Evolutionary conservation across 306 rosid genomes (phyloP).

Genomic region (Lathyrus oleraceus): DNA sequence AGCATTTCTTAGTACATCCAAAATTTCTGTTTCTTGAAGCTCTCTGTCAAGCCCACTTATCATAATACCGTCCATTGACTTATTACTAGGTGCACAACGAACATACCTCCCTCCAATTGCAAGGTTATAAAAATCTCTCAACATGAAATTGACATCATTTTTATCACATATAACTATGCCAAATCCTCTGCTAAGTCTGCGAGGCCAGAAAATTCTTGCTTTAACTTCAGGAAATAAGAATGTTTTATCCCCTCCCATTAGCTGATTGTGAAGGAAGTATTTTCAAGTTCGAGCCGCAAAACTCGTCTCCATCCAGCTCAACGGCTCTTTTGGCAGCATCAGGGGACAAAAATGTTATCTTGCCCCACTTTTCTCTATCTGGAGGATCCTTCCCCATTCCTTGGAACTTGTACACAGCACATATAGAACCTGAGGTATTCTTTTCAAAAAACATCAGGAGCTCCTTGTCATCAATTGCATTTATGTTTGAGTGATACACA

Average conservation of each 20-base stretch:
- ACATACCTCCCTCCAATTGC: slow-evolving; percentile 60
- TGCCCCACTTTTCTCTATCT: slow-evolving; percentile 61
- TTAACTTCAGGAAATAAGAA: slow-evolving; percentile 73
- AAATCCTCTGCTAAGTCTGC: slow-evolving; percentile 66
- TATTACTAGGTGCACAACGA: slow-evolving; percentile 56
- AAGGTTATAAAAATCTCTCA: slow-evolving; percentile 65
- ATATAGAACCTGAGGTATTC: slow-evolving; percentile 55
- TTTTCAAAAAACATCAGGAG: slow-evolving; percentile 73
- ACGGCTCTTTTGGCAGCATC: slow-evolving; percentile 66
- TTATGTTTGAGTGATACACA: slow-evolving; percentile 55
- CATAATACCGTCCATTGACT: slow-evolving; percentile 44
- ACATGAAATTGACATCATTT: slow-evolving; percentile 46
- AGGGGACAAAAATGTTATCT: slow-evolving; percentile 80
- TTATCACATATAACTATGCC: slow-evolving; percentile 64
- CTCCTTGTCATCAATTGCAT: slow-evolving; percentile 67
- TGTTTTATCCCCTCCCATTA: slow-evolving; percentile 59
- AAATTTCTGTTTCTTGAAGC: slow-evolving; percentile 65
- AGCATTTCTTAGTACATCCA: slow-evolving; percentile 55
- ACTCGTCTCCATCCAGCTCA: slow-evolving; percentile 52
- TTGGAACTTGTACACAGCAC: slow-evolving; percentile 63
- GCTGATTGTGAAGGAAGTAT: slow-evolving; percentile 60
- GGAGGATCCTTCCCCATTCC: slow-evolving; percentile 49
- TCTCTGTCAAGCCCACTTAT: slow-evolving; percentile 60
- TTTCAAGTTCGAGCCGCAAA: slow-evolving; percentile 60
- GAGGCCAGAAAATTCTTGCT: slow-evolving; percentile 86